Base-by-base conservation (phyloP, 495 filamentous ascomycete genomes). In the Aspergillus carlsbadensis region DNA sequence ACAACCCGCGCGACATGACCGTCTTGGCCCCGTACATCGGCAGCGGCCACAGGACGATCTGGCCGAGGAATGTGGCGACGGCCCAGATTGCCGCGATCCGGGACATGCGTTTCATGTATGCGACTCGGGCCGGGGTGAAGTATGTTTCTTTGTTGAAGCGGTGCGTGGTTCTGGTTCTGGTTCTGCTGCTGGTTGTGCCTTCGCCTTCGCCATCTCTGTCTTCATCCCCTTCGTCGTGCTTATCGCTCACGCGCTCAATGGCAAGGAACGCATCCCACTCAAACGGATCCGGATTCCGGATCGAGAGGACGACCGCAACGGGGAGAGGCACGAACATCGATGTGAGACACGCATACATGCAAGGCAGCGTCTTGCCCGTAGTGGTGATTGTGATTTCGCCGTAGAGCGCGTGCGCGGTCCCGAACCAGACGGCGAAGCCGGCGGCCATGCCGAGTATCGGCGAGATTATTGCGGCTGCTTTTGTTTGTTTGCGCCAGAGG, bases 1-100 rank as follows among this genome's bases (percentile, higher is more conserved):
- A 92, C 72, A 92, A 92, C 45, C 78, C 72, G 33, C 11, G 15
- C 13, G 45, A 31, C 17, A 21, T 10, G n/a, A 61, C 20, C 54
- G 68, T 67, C 60, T 58, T 51, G 22, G 70, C 69, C 1, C 70
- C 72, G 53, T 73, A 75, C 69, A 75, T 75, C 4, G 72, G 69
- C 56, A 75, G 59, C 3, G 72, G 72, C 70, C 70, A 75, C 18
- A 75, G 47, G 7, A 77, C 68, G 65, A 69, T 72, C 50, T 74
- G 71, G 0, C 73, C 71, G 29, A 75, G 44, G 34, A 73, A 71
- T 1, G 72, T 74, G 10, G 70, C 65, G 8, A 59, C 43, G 10
- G 72, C 65, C 72, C 70, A 75, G 15, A 71, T 64, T 10, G 69
- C 68, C 0, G 70, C 69, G 34, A 74, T 72, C 10, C 66, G 63